Evolutionary conservation across 2,329 filamentous ascomycete species (phyloP).

Genomic region (Pseudogymnoascus sp.): DNA sequence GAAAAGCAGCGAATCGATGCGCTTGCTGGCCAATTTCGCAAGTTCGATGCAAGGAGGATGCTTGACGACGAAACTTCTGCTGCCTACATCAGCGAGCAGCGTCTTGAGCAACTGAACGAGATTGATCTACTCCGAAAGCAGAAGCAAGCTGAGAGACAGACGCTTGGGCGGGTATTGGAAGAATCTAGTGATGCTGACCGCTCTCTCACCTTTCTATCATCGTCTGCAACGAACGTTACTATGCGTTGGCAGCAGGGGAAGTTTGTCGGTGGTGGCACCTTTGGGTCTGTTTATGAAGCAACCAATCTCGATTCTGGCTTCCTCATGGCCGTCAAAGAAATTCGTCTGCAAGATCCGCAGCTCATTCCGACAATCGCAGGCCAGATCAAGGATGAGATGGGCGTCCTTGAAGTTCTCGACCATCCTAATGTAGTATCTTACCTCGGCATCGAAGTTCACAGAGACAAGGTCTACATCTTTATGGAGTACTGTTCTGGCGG

Average conservation of each 20-base stretch:
- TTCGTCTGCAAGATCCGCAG: slow-evolving; percentile 91
- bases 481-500: slow-evolving; percentile 99
- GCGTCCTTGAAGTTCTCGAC: slow-evolving; percentile 86
- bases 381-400: slow-evolving; percentile 96
- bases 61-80: slow-evolving; percentile 80
- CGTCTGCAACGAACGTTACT: slow-evolving; percentile 88
- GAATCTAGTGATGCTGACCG: slow-evolving; percentile 93
- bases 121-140: slow-evolving; percentile 73
- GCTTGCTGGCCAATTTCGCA: slow-evolving; percentile 64
- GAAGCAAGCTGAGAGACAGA: slow-evolving; percentile 75
- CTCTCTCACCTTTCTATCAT: slow-evolving; percentile 86
- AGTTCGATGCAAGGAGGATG: slow-evolving; percentile 66
- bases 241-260: slow-evolving; percentile 98
- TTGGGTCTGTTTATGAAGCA: slow-evolving; percentile 93
- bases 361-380: slow-evolving; percentile 88
- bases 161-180: slow-evolving; percentile 83
- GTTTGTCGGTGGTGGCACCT: slow-evolving; percentile 92
- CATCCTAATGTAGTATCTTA: slow-evolving; percentile 98
- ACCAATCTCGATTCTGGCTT: slow-evolving; percentile 96
- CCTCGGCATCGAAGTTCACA: slow-evolving; percentile 94
- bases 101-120: slow-evolving; percentile 61
- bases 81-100: slow-evolving; percentile 63
- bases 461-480: slow-evolving; percentile 99
- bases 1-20: slow-evolving; percentile 85
- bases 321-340: slow-evolving; percentile 98